Conservation (phyloP, 148 eudicot genomes). For the Rhododendron mucronatum region DNA sequence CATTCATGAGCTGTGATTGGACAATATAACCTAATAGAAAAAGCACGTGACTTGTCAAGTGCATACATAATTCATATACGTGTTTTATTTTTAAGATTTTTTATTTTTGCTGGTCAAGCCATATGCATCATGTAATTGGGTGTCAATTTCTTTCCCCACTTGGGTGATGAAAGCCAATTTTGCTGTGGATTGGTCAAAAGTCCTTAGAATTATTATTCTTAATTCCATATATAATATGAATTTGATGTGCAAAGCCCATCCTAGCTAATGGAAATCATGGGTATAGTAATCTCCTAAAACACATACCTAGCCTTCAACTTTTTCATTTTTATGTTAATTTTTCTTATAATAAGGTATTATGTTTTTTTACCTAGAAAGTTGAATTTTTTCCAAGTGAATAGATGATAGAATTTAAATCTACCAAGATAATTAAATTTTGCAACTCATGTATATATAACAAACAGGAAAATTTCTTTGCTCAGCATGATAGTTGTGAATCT, state of each 20-base stretch:
- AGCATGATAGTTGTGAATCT: neutral
- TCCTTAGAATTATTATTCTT: neutral
- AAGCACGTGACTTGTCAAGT: neutral
- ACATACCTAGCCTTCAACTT: neutral
- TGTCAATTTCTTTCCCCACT: neutral
- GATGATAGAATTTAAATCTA: neutral
- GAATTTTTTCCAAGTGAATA: neutral
- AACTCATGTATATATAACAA: neutral
- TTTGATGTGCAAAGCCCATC: neutral
- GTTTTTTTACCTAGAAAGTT: neutral
- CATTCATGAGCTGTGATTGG: conserved; percentile 1
- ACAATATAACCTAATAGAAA: conserved; percentile 1
- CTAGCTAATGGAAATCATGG: too few species aligned
- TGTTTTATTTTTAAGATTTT: neutral
- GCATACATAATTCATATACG: neutral
- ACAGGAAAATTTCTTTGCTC: neutral
- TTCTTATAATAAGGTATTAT: neutral
- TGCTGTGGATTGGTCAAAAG: neutral
- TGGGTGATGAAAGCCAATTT: neutral
- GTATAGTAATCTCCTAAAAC: neutral
- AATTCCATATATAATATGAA: neutral
- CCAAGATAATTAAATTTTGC: neutral
- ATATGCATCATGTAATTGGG: neutral
- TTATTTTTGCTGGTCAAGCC: neutral
- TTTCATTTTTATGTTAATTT: neutral